Conservation (phyloP, 345 rosid genomes). For the Acer yangbiense region DNA sequence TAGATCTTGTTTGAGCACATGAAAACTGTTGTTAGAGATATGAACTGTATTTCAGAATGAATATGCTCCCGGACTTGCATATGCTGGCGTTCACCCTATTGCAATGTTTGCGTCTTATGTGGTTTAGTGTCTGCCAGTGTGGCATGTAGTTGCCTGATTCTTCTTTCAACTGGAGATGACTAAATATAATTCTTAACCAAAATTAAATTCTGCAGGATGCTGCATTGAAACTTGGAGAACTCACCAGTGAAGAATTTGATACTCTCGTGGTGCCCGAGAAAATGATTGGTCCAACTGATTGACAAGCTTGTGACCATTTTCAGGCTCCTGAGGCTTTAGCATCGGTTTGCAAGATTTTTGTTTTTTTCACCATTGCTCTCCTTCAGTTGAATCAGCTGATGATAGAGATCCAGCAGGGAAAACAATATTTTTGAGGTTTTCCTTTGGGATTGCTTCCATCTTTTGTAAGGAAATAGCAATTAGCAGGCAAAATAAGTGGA, state of each 20-base stretch:
- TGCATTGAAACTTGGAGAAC: slow-evolving; percentile 72
- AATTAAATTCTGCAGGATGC: slow-evolving; percentile 58
- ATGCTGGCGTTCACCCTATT: too few species aligned
- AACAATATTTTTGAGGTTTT: slow-evolving; percentile 27
- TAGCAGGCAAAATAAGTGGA: slow-evolving; percentile 14
- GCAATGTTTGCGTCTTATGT: too few species aligned
- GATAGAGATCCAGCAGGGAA: background rate
- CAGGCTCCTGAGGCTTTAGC: background rate
- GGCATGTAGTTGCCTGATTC: background rate
- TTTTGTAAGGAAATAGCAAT: background rate
- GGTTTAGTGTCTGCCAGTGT: background rate
- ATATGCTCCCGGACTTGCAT: too few species aligned
- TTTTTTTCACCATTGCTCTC: slow-evolving; percentile 13
- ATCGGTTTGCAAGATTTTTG: slow-evolving; percentile 3
- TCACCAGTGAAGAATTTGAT: slow-evolving; percentile 81
- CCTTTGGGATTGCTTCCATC: background rate
- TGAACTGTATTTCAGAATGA: too few species aligned
- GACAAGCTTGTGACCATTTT: slow-evolving; percentile 17
- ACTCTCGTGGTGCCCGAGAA: slow-evolving; percentile 91
- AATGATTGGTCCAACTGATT: slow-evolving; percentile 88
- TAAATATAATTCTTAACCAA: slow-evolving; percentile 5
- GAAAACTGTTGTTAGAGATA: background rate
- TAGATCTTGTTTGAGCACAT: background rate
- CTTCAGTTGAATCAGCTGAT: background rate
- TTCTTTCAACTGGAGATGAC: background rate